Evolutionary conservation across 2,329 filamentous ascomycete species (phyloP), one percentile per base, ranked within the genome.

Genomic region (Diaporthe nobilis): DNA sequence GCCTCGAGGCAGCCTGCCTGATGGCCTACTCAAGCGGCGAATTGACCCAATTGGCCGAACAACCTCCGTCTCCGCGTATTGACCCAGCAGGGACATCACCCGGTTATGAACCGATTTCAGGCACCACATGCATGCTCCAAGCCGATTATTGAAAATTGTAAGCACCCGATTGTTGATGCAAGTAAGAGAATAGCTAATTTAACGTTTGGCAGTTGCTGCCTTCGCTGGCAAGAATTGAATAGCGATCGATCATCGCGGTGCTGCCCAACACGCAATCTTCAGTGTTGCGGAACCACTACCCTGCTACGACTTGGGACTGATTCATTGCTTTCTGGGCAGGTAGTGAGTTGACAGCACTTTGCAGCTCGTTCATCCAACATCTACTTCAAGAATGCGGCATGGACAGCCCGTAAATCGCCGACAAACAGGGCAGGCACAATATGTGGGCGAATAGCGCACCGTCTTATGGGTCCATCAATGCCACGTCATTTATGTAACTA

Each of bases 101-200:
- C 68, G 68, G 68, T 28, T 58, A 60, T 55, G 68, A 55, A 60
- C 31, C 63, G 44, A 68, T 51, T 68, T 68, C 63, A 68, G 63
- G 44, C 63, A 51, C 22, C 44, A 39, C 22, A 51, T 53, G 44
- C 25, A 51, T 68, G 44, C 20, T 17, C 22, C 34, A 68, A 68
- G 44, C 44, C 44, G 31, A n/a, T 25, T 17, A 20, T 39, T 53
- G 13, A 10, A 17, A 17, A 17, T 6, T 37, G 12, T 8, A 12
- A 34, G 42, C 44, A 31, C 5, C 61, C 12, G 25, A n/a, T 9
- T 15, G 2, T 28, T 17, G 28, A 37, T 13, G 4, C n/a, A 17
- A 22, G 17, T 44, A 7, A 42, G 15, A 20, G 28, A 4, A 17
- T 22, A 37, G 10, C 6, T n/a, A 22, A 3, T 25, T 7, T 9